Percentiles rank a stretch among this genome's conserved stretches.
Evolutionary conservation across 23 red algal genomes (phyloP).

Genomic region (Gracilaria domingensis): DNA sequence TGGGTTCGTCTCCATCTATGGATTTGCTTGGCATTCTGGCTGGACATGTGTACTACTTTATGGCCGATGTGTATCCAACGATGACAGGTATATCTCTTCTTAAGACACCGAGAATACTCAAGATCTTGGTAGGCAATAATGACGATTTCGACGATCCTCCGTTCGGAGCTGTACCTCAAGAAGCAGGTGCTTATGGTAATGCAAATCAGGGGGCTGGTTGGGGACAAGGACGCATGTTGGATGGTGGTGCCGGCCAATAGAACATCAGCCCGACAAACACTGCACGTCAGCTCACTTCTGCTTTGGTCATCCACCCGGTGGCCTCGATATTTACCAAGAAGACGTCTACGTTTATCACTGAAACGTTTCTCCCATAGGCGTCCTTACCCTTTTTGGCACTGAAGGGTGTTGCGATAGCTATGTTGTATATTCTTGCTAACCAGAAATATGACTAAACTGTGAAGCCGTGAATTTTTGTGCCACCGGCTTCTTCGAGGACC

Average conservation of each 20-base stretch:
- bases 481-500: background rate
- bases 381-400: background rate
- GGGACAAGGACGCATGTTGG: slow-evolving; percentile 59
- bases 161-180: slow-evolving; percentile 13
- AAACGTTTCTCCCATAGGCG: background rate
- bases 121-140: slow-evolving; percentile 58
- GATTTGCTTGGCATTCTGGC: slow-evolving; percentile 94
- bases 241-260: slow-evolving; percentile 50
- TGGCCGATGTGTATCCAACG: slow-evolving; percentile 90
- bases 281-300: background rate
- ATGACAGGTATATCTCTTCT: slow-evolving; percentile 74
- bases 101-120: slow-evolving; percentile 76
- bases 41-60: slow-evolving; percentile 96
- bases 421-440: slow-evolving; percentile 18
- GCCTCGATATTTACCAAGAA: background rate
- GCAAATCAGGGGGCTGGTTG: slow-evolving; percentile 15
- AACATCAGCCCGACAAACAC: background rate
- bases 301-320: background rate
- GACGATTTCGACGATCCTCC: slow-evolving; percentile 61
- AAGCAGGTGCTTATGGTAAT: slow-evolving; percentile 17
- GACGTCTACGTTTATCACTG: background rate
- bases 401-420: background rate
- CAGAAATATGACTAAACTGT: slow-evolving; percentile 19
- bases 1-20: slow-evolving; percentile 79
- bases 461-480: background rate